Conservation (phyloP, 2,329 filamentous ascomycete genomes). For the Arthrobotrys megalospora region DNA sequence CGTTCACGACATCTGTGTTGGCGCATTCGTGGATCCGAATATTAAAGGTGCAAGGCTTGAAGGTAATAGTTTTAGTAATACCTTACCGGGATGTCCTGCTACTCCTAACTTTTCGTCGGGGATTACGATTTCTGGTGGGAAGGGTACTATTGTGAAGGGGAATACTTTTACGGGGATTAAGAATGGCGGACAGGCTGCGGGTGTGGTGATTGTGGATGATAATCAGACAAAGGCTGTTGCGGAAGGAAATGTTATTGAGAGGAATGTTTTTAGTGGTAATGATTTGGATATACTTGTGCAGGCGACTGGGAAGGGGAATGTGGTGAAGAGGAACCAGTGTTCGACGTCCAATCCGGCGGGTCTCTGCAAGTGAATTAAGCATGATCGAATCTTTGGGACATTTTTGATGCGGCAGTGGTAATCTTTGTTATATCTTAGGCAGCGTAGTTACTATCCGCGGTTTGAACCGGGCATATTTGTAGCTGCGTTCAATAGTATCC, state of each 20-base stretch:
- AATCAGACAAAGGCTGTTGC: background rate
- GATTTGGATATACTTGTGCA: background rate
- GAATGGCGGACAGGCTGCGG: background rate
- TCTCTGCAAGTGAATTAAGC: background rate
- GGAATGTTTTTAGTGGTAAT: background rate
- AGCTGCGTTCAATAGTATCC: too few relatives aligned
- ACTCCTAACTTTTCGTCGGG: background rate
- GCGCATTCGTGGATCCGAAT: background rate
- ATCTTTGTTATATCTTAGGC: too few relatives aligned
- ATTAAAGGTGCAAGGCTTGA: background rate
- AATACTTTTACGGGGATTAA: background rate
- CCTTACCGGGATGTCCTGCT: background rate
- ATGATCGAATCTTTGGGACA: too few relatives aligned
- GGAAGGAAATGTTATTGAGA: background rate
- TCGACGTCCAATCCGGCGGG: background rate
- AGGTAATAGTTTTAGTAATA: background rate
- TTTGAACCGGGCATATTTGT: too few relatives aligned
- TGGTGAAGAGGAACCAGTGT: conserved; percentile 2
- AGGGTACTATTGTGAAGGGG: background rate
- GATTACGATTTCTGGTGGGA: background rate
- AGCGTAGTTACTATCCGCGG: too few relatives aligned
- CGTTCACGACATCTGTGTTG: background rate
- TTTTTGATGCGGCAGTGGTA: too few relatives aligned
- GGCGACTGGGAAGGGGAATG: conserved; percentile 7
- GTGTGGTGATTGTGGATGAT: conserved; percentile 12